These are phyloP conservation scores for Tylopilus cervinicoccineus DNA, from an alignment of 768 basidiomycete genomes.

Conservation along the genomic window DNA sequence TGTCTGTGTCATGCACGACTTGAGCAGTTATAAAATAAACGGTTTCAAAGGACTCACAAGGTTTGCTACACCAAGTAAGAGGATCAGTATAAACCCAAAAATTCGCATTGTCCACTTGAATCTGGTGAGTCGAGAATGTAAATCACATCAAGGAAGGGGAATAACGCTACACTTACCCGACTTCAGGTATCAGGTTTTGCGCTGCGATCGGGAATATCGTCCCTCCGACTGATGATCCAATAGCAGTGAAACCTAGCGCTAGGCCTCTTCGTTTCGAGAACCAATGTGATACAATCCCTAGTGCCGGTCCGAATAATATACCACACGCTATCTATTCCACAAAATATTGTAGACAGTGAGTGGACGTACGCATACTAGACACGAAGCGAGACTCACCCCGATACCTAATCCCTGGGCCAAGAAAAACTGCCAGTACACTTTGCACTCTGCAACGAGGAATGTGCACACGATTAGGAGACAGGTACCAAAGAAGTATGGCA, in stretches of 20 bases:
- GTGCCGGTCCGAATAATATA: slow-evolving; percentile 57
- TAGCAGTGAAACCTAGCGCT: slow-evolving; percentile 58
- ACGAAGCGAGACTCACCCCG: slow-evolving; percentile 43
- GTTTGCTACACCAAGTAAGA: slow-evolving; percentile 51
- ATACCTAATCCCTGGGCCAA: slow-evolving; percentile 68
- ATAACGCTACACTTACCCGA: slow-evolving; percentile 45
- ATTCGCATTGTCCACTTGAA: slow-evolving; percentile 77
- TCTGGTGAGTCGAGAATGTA: slow-evolving; percentile 31
- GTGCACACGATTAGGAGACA: slow-evolving; percentile 49
- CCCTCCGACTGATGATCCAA: slow-evolving; percentile 68
- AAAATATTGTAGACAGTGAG: background rate
- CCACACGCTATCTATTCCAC: slow-evolving; percentile 40
- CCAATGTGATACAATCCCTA: slow-evolving; percentile 67
- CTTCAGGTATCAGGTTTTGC: slow-evolving; percentile 47
- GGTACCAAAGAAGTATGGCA: slow-evolving; percentile 46
- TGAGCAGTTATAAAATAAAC: background rate
- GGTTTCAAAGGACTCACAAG: slow-evolving; percentile 32
- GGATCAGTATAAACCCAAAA: slow-evolving; percentile 58
- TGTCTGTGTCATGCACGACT: slow-evolving; percentile 9
- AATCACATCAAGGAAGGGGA: background rate
- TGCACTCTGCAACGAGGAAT: slow-evolving; percentile 70
- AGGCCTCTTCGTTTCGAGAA: slow-evolving; percentile 55
- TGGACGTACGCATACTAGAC: background rate
- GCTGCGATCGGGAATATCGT: slow-evolving; percentile 61
- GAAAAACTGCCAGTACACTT: slow-evolving; percentile 71